Base-by-base conservation (phyloP, 495 filamentous ascomycete species). In the Daldinia concentrica region DNA sequence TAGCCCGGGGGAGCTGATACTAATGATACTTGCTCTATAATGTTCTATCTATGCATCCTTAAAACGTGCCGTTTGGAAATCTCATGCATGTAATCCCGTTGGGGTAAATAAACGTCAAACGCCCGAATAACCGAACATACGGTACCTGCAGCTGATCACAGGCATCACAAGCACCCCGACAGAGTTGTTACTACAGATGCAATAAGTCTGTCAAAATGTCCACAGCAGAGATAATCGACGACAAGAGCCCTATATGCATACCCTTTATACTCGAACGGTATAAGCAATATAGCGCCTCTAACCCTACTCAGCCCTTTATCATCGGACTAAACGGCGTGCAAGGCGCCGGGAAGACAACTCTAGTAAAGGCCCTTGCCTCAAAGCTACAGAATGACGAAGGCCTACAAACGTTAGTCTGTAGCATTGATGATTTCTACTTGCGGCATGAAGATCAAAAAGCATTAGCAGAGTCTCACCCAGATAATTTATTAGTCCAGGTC, bases 371-470 rank as follows among this genome's bases (percentile, higher is more conserved):
- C 8, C 86, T 97, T 22, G 82, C 88, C 54, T 73, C 85, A 19
- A 90, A 86, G n/a, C 87, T 97, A 37, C 82, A 84, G 59, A 82
- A 85, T n/a, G 84, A 87, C 26, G 86, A 93, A 78, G 85, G 83
- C 9, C 84, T 97, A 41, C 82, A 88, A 60, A 93, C 92, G 4
- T 82, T 91, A 36, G 92, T 94, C 7, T 84, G 93, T 74, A 94
- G 91, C 74, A 93, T 97, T 62, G 95, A 98, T 78, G 94, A 98
- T 79, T 88, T 98, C 62, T 98, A 98, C 78, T 87, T 96, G 61
- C 82, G 89, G 3, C 90, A 92, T 79, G 82, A 81, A 45, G 86
- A 90, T 70, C 95, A 96, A 80, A 76, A 86, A n/a, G 78, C 83
- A 8, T 86, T 98, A 15, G 91, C 91, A 34, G 71, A 83, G 14